Base-by-base conservation (phyloP, 768 basidiomycete genomes). In the Leccinellum albellum region DNA sequence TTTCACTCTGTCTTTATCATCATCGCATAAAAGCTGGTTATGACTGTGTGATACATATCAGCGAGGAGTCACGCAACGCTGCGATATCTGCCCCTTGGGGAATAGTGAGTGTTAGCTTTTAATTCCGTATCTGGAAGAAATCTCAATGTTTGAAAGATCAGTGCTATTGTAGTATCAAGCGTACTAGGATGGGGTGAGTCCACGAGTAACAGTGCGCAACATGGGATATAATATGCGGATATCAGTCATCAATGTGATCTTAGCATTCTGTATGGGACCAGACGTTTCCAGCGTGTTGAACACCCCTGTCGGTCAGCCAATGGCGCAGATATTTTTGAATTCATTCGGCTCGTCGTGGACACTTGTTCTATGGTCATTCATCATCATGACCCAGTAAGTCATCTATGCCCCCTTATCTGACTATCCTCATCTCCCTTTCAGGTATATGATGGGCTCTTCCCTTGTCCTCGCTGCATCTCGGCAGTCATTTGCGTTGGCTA, bases 241-340 rank as follows among this genome's bases (percentile, higher is more conserved):
- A 37, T 13, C 62, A 73, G 79, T 74, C 6, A 75, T 85, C 57
- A 80, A 84, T 20, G 64, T 85, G n/a, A 63, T 77, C 9, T 67
- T 85, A 2, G 75, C 82, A 3, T 81, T 85, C 61, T 82, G 78
- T 65, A 84, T 84, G 82, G 83, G 83, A 13, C 69, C 68, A 1
- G 76, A 84, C 51, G 53, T 82, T 15, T 62, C 73, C 33, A 62
- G 59, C 32, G 64, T 83, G 6, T 55, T 76, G 50, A 57, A 62
- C 33, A 73, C 70, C 29, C 51, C 64, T 7, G n/a, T 37, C 31
- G 42, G 33, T 23, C 79, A 81, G 52, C 80, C 80, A 7, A 37
- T 37, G 37, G 77, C 78, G 10, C 63, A 73, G 48, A 71, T 76
- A 24, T 71, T 76, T 54, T 66, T 70, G 23, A 70, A 73, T 45